phyloP scores from a whole-genome alignment of 2,329 filamentous ascomycete genomes.

The Cytospora leucostoma region DNA sequence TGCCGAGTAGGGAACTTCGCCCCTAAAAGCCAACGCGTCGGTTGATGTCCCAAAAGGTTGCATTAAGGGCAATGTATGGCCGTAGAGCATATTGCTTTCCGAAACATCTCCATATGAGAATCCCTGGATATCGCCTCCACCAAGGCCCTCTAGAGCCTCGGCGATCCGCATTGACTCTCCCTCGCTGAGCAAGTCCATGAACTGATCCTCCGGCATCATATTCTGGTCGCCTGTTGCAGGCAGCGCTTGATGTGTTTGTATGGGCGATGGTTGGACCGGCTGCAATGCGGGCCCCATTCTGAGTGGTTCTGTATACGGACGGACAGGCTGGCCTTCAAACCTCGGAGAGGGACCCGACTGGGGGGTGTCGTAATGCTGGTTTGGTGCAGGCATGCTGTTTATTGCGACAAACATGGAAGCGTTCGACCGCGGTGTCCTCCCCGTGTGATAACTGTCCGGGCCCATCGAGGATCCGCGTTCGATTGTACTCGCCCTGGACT shows the following conservation, averaged over 20 bases:
- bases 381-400: slow-evolving; percentile 33
- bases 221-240: slow-evolving; percentile 4
- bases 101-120: slow-evolving; percentile 25
- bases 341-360: not conserved
- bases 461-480: slow-evolving; percentile 36
- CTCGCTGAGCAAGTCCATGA: slow-evolving; percentile 22
- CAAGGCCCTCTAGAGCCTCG: slow-evolving; percentile 31
- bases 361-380: slow-evolving; percentile 1
- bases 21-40: not conserved
- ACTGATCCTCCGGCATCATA: not conserved
- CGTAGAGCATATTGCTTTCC: slow-evolving; percentile 13
- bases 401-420: slow-evolving; percentile 44
- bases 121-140: slow-evolving; percentile 25
- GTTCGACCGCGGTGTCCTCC: slow-evolving; percentile 35
- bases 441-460: slow-evolving; percentile 30
- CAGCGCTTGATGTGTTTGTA: slow-evolving; percentile 19
- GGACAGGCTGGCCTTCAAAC: not conserved
- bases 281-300: not conserved
- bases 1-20: not conserved
- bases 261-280: slow-evolving; percentile 40
- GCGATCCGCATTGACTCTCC: slow-evolving; percentile 31
- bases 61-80: slow-evolving; percentile 11
- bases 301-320: not conserved
- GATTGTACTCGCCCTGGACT: slow-evolving; percentile 36
- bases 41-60: not conserved